A percentile compares a stretch with the other conserved stretches of the same genome.
Evolutionary conservation across 257 asterid genomes (phyloP).

Genomic region (Solanum chilense): DNA sequence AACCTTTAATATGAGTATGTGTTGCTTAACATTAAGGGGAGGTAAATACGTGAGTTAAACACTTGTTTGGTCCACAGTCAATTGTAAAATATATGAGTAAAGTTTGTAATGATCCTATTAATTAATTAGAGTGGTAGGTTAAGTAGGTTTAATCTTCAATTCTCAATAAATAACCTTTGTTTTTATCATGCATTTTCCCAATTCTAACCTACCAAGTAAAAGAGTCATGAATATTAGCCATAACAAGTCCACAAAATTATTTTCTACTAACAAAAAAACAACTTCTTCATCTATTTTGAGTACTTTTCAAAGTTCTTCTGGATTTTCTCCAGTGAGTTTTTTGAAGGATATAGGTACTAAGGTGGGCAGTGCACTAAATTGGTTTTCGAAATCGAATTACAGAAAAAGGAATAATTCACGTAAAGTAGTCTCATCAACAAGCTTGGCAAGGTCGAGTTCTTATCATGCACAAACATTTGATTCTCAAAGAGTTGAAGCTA

Average conservation of each 20-base stretch:
- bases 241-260: background rate
- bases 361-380: constrained; percentile 33
- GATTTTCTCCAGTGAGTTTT: constrained; percentile 24
- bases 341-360: constrained; percentile 36
- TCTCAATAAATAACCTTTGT: constrained; percentile 22
- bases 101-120: background rate
- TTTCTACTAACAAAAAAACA: constrained; percentile 14
- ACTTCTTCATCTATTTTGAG: background rate
- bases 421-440: constrained; percentile 49
- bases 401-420: constrained; percentile 30
- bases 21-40: background rate
- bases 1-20: background rate
- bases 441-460: constrained; percentile 50
- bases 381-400: constrained; percentile 2
- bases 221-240: constrained; percentile 37
- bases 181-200: background rate
- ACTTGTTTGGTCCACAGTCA: background rate
- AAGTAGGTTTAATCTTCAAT: background rate
- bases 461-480: constrained; percentile 52
- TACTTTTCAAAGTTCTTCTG: background rate
- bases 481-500: constrained; percentile 80
- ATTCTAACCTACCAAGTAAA: background rate
- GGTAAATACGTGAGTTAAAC: background rate
- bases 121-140: background rate
- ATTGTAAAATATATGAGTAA: background rate